Evolutionary conservation across 176 grass and related monocot genomes (phyloP).

Genomic region (Metroxylon sagu): DNA sequence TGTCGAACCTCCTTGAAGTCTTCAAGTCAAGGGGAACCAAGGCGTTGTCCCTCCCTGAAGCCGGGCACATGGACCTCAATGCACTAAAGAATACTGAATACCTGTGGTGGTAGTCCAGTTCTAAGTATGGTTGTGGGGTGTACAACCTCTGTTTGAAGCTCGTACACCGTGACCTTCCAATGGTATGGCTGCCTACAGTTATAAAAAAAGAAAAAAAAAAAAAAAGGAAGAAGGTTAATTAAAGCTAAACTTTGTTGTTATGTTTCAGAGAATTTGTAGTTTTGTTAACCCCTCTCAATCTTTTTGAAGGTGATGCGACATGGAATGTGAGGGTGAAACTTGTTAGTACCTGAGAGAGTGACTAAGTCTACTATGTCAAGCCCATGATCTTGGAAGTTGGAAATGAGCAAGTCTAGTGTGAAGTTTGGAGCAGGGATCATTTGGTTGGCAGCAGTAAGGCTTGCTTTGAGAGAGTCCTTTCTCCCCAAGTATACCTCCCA

Average conservation of each 20-base stretch:
- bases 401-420: slow-evolving; percentile 37
- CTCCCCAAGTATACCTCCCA: slow-evolving; percentile 38
- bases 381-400: slow-evolving; percentile 40
- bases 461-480: slow-evolving; percentile 44
- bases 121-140: slow-evolving; percentile 15
- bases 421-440: slow-evolving; percentile 44
- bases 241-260: too few species aligned
- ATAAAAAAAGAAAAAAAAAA: too few species aligned
- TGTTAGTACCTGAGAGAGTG: slow-evolving; percentile 37
- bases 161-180: slow-evolving; percentile 40
- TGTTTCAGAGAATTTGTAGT: too few species aligned
- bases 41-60: slow-evolving; percentile 12
- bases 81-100: slow-evolving; percentile 18
- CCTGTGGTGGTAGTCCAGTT: slow-evolving; percentile 7
- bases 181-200: slow-evolving; percentile 35
- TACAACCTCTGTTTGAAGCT: slow-evolving; percentile 43
- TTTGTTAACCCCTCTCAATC: too few species aligned
- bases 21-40: slow-evolving; percentile 28
- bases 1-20: slow-evolving; percentile 37
- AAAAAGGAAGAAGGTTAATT: background rate
- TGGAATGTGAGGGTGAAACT: too few species aligned
- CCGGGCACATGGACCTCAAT: slow-evolving; percentile 24
- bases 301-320: too few species aligned
- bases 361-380: slow-evolving; percentile 49
- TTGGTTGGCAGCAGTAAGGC: slow-evolving; percentile 24